Evolutionary conservation across 2,329 filamentous ascomycete species (phyloP), one percentile per base, ranked within the genome.

Genomic region (Elsinoe fawcettii): DNA sequence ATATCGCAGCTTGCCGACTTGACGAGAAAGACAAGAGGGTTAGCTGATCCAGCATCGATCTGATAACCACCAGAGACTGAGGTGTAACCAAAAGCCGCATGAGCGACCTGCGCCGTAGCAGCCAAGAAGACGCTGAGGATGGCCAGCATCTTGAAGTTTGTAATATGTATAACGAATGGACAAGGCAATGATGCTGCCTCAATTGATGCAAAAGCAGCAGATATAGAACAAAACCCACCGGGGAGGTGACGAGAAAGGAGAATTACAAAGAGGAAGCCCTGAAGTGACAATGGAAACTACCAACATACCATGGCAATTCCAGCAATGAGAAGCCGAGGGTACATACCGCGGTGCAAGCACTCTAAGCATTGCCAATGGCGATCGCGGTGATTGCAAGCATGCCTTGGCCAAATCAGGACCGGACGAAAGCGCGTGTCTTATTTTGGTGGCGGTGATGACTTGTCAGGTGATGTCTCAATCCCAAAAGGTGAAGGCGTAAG

Each of bases 1-100:
- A 86, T 82, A 62, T 85, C 83, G 62, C 83, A 85, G 66, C 72
- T 84, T 14, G 72, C 73, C 47, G 75, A 60, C 27, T 68, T 65
- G 12, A 72, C 68, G 6, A 67, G 69, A 16, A 71, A 64, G 7
- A 66, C 61, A n/a, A 72, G 60, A 5, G 66, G 18, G 44, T 70
- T 68, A 22, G 62, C 59, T 0, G 69, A 66, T 2, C 69, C 70
- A 2, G 69, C 66, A 58, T 71, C 69, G 8, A 71, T 63, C n/a
- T 69, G 62, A 32, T 66, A 68, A 37, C 65, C 65, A 56, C 61
- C 60, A 12, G 64, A 65, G 30, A 62, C 64, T 23, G 66, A 66
- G 0, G 69, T 70, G 37, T 49, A 70, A 36, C 70, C 69, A 56
- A 72, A 72, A 25, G 70, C 69, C 12, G 69, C 70, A 20, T 49